Percentiles rank a stretch among this genome's conserved stretches.
These are phyloP conservation scores for Thymus quinquecostatus DNA, from an alignment of 257 asterid genomes.

Conservation along the genomic window DNA sequence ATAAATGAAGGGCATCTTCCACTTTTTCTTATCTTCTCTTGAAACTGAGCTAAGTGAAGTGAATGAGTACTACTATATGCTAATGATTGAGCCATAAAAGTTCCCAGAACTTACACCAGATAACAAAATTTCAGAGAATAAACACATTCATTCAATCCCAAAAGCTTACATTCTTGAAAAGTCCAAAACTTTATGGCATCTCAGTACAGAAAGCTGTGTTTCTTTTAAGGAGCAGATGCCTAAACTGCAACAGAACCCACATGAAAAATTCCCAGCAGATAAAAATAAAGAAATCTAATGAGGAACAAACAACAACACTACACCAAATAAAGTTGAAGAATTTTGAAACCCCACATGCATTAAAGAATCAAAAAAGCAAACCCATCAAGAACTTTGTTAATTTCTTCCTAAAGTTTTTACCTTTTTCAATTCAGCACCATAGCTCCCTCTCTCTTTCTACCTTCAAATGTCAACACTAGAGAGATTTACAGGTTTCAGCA, in stretches of 20 bases:
- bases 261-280: not conserved
- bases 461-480: slow-evolving; percentile 19
- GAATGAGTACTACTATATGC: not conserved
- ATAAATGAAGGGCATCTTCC: not conserved
- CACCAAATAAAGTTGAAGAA: slow-evolving; percentile 10
- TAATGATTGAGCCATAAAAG: slow-evolving; percentile 21
- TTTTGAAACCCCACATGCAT: slow-evolving; percentile 30
- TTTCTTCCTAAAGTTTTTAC: slow-evolving; percentile 23
- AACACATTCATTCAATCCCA: not conserved
- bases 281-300: slow-evolving; percentile 19
- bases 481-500: too few species aligned
- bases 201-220: slow-evolving; percentile 14
- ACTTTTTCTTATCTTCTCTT: slow-evolving; percentile 4
- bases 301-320: not conserved
- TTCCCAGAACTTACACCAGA: not conserved
- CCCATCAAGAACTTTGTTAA: not conserved
- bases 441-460: not conserved
- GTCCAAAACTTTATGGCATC: slow-evolving; percentile 9
- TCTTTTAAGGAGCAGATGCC: slow-evolving; percentile 16
- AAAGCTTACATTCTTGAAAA: not conserved
- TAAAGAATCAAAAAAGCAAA: not conserved
- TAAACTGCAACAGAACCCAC: slow-evolving; percentile 10
- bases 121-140: not conserved
- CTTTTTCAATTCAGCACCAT: slow-evolving; percentile 40
- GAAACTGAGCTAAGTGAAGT: slow-evolving; percentile 28